These are phyloP conservation scores for Ploettnerulaceae sp. DNA, from an alignment of 2,329 filamentous ascomycete genomes.

Conservation along the genomic window DNA sequence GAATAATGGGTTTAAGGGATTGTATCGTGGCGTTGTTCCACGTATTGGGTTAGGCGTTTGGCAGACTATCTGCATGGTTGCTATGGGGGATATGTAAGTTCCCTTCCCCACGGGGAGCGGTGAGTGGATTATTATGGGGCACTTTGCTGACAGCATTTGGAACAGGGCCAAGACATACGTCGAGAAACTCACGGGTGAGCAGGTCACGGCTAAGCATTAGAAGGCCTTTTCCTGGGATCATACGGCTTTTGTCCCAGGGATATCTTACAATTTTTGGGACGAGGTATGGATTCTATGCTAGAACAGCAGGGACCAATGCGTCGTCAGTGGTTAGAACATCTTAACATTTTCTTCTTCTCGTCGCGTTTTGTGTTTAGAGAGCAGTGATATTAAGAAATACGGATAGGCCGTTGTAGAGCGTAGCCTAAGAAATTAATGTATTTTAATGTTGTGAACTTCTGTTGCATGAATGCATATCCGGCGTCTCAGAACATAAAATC, in stretches of 20 bases:
- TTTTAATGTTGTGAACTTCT: too few species aligned
- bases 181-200: slow-evolving; percentile 60
- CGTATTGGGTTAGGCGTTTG: slow-evolving; percentile 93
- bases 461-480: too few species aligned
- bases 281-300: too few species aligned
- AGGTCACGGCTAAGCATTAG: slow-evolving; percentile 64
- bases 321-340: too few species aligned
- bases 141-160: slow-evolving; percentile 20
- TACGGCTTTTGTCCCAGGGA: neutral
- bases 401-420: too few species aligned
- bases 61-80: slow-evolving; percentile 99
- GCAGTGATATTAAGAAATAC: too few species aligned
- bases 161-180: slow-evolving; percentile 62
- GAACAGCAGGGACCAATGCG: too few species aligned
- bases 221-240: slow-evolving; percentile 32
- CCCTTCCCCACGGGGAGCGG: neutral
- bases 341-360: too few species aligned
- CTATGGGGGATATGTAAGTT: slow-evolving; percentile 91
- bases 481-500: too few species aligned
- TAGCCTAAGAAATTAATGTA: too few species aligned
- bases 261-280: too few species aligned
- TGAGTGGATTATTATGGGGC: neutral
- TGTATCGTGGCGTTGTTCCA: slow-evolving; percentile 93
- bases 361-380: too few species aligned
- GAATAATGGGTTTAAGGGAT: slow-evolving; percentile 80